Evolutionary conservation across 257 asterid genomes (phyloP).

Genomic region (Primulina huaijiensis): DNA sequence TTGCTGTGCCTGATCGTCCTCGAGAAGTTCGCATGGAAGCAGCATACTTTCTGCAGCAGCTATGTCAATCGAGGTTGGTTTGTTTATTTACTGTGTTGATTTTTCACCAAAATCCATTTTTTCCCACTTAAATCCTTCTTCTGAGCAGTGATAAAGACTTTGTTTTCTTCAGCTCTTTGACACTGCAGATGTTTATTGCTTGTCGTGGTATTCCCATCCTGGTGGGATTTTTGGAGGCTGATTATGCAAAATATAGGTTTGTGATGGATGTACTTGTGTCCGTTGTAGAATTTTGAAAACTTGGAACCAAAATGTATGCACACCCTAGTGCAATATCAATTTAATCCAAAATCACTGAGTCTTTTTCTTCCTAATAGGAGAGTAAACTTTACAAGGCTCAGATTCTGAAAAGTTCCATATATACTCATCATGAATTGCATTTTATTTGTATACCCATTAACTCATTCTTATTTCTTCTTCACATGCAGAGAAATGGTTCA

Average conservation of each 20-base stretch:
- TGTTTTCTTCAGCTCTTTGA: constrained; percentile 68
- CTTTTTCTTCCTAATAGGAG: constrained; percentile 1
- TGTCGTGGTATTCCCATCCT: constrained; percentile 96
- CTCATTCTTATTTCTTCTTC: constrained; percentile 33
- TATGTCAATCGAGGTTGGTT: constrained; percentile 91
- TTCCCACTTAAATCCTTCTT: not conserved
- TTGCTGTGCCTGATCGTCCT: constrained; percentile 91
- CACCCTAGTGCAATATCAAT: not conserved
- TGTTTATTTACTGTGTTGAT: constrained; percentile 17
- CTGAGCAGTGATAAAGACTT: constrained; percentile 21
- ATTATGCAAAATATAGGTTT: constrained; percentile 90
- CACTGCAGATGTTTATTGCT: constrained; percentile 95
- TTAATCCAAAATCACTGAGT: not conserved
- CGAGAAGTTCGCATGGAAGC: constrained; percentile 98
- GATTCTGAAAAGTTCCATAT: not conserved
- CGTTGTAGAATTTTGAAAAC: constrained; percentile 12
- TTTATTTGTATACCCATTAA: constrained; percentile 8
- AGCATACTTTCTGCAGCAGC: constrained; percentile 90
- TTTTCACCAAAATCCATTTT: constrained; percentile 7
- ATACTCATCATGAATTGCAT: constrained; percentile 18
- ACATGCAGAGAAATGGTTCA: constrained; percentile 95
- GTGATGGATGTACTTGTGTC: constrained; percentile 21
- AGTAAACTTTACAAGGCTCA: not conserved
- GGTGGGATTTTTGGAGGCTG: constrained; percentile 98
- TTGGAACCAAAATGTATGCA: not conserved